Evolutionary conservation across 305 asterid species (phyloP).

Genomic region (Fraxinus greggii): DNA sequence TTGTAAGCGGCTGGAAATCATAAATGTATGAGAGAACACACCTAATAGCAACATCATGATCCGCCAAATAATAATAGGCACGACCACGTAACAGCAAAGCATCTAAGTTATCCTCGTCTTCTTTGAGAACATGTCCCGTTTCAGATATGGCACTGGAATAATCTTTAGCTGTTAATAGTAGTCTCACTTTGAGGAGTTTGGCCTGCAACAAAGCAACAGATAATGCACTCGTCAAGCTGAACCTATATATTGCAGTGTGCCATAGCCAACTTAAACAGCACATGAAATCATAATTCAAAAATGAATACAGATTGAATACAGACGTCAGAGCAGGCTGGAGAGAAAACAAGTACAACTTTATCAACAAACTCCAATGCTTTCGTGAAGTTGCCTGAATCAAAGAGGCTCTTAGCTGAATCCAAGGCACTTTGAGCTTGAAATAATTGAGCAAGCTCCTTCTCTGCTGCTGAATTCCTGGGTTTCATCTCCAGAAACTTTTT

Average conservation of each 20-base stretch:
- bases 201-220: slow-evolving; percentile 52
- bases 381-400: slow-evolving; percentile 60
- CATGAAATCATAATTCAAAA: not conserved
- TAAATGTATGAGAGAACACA: slow-evolving; percentile 30
- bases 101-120: slow-evolving; percentile 75
- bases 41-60: slow-evolving; percentile 89
- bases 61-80: slow-evolving; percentile 91
- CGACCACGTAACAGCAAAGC: slow-evolving; percentile 92
- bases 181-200: slow-evolving; percentile 70
- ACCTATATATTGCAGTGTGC: not conserved
- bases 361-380: slow-evolving; percentile 71
- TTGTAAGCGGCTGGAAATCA: not conserved
- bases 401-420: slow-evolving; percentile 59
- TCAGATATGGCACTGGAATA: slow-evolving; percentile 79
- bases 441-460: slow-evolving; percentile 83
- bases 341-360: slow-evolving; percentile 85
- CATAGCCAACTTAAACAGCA: not conserved
- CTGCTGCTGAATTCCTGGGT: slow-evolving; percentile 72
- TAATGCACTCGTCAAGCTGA: slow-evolving; percentile 9
- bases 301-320: slow-evolving; percentile 9
- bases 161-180: slow-evolving; percentile 64
- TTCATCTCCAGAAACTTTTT: slow-evolving; percentile 72
- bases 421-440: slow-evolving; percentile 74
- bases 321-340: slow-evolving; percentile 90
- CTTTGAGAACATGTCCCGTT: slow-evolving; percentile 83